A percentile compares a stretch with the other conserved stretches of the same genome.
Evolutionary conservation across 2,329 filamentous ascomycete species (phyloP).

Genomic region (Trematosphaeria pertusa): DNA sequence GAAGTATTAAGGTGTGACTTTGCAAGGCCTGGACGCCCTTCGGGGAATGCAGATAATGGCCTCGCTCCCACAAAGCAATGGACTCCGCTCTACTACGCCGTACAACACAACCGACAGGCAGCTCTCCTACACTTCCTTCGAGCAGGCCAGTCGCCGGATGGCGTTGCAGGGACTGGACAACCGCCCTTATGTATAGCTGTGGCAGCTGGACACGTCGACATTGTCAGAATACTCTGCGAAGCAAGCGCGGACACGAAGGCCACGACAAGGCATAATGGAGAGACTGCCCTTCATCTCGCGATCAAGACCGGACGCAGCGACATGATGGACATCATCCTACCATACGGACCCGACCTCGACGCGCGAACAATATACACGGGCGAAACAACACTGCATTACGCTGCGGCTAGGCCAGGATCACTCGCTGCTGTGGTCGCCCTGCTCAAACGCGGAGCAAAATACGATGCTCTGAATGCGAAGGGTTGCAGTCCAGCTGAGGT

Average conservation of each 20-base stretch:
- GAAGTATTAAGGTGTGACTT: slow-evolving; percentile 41
- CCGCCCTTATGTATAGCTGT: slow-evolving; percentile 39
- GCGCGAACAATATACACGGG: slow-evolving; percentile 25
- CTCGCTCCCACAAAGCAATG: slow-evolving; percentile 35
- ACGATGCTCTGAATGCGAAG: slow-evolving; percentile 27
- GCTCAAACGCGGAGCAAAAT: slow-evolving; percentile 36
- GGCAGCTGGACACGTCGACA: slow-evolving; percentile 31
- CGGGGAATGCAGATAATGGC: slow-evolving; percentile 8
- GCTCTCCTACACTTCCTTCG: slow-evolving; percentile 40
- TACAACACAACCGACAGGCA: slow-evolving; percentile 39
- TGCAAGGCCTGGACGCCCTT: slow-evolving; percentile 25
- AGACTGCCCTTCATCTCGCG: slow-evolving; percentile 42
- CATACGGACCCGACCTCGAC: slow-evolving; percentile 29
- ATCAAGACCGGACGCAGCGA: slow-evolving; percentile 33
- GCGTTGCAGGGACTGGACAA: slow-evolving; percentile 22
- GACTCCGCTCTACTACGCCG: slow-evolving; percentile 41
- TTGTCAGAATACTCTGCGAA: slow-evolving; percentile 35
- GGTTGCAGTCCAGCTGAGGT: slow-evolving; percentile 35
- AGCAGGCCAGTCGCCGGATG: slow-evolving; percentile 36
- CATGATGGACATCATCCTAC: slow-evolving; percentile 34
- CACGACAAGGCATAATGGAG: slow-evolving; percentile 25
- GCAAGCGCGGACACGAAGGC: slow-evolving; percentile 36
- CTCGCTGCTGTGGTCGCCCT: slow-evolving; percentile 30
- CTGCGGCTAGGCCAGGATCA: slow-evolving; percentile 32
- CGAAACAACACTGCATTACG: slow-evolving; percentile 44